Evolutionary conservation across 805 yeast species (phyloP).

Genomic region (Ogataea trehalophila): DNA sequence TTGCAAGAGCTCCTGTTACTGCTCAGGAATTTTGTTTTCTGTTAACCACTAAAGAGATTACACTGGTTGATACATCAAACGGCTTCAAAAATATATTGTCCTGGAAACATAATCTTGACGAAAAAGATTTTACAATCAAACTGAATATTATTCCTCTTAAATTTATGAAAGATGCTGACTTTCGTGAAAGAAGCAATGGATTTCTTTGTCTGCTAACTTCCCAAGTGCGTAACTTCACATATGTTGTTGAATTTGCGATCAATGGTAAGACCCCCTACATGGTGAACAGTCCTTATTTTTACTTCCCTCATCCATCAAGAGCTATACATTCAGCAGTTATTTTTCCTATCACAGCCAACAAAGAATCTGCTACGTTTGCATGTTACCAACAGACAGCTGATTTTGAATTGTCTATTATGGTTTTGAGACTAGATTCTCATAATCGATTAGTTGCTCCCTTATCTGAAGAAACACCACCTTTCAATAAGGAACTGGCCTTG

Average conservation of each 20-base stretch:
- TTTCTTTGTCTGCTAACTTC: conserved; percentile 30
- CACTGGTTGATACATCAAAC: conserved; percentile 38
- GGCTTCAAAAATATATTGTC: conserved; percentile 48
- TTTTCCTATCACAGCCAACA: neutral
- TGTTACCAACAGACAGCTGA: conserved; percentile 14
- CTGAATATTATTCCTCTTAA: conserved; percentile 28
- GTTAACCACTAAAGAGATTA: conserved; percentile 63
- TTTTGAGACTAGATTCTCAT: conserved; percentile 1
- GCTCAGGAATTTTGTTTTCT: conserved; percentile 40
- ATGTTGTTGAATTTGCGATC: conserved; percentile 28
- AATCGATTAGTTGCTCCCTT: neutral
- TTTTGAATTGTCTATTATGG: conserved; percentile 19
- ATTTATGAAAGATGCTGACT: neutral
- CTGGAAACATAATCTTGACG: conserved; percentile 67
- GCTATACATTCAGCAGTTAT: conserved; percentile 14
- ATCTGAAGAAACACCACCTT: too few relatives aligned
- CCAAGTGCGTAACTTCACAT: conserved; percentile 21
- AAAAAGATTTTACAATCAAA: conserved; percentile 48
- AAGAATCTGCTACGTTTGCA: neutral
- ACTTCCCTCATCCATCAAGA: conserved; percentile 17
- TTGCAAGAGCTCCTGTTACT: conserved; percentile 24
- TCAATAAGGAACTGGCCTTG: too few relatives aligned
- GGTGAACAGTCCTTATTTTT: conserved; percentile 21
- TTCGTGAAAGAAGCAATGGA: neutral
- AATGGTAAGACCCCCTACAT: conserved; percentile 14